Conservation (phyloP, 108 stramenopile species). For the Stephanodiscus minutulus region DNA sequence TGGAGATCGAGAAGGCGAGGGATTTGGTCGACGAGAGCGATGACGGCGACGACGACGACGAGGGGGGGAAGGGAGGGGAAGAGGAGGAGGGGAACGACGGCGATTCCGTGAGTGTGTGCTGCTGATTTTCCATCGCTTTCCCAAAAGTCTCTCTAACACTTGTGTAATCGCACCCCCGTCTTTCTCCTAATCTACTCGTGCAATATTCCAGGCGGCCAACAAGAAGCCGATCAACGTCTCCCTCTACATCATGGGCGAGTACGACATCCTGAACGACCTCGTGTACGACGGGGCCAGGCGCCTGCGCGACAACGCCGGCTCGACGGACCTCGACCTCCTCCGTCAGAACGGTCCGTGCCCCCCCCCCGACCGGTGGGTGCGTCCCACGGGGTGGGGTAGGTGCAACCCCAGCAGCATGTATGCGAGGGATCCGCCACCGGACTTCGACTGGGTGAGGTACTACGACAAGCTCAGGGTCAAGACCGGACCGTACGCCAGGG, state of each 20-base stretch:
- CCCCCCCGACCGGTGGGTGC: constrained; percentile 47
- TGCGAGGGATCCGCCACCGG: constrained; percentile 39
- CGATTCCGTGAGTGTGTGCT: neutral
- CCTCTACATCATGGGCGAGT: constrained; percentile 78
- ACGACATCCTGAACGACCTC: constrained; percentile 86
- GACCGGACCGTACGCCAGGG: neutral
- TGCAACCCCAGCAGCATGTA: constrained; percentile 47
- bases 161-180: too few species aligned
- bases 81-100: neutral
- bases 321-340: constrained; percentile 52
- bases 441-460: constrained; percentile 36
- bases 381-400: constrained; percentile 41
- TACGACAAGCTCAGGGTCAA: constrained; percentile 5
- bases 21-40: constrained; percentile 78
- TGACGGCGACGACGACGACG: constrained; percentile 28
- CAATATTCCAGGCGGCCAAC: constrained; percentile 49
- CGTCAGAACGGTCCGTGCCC: constrained; percentile 47
- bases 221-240: constrained; percentile 73
- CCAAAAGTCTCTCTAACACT: too few species aligned
- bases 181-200: too few species aligned
- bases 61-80: neutral
- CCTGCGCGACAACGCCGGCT: constrained; percentile 58
- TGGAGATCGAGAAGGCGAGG: constrained; percentile 86
- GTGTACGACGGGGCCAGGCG: constrained; percentile 84
- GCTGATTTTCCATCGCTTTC: too few species aligned